Conservation (phyloP, 305 asterid species). For the Fraxinus ornus region DNA sequence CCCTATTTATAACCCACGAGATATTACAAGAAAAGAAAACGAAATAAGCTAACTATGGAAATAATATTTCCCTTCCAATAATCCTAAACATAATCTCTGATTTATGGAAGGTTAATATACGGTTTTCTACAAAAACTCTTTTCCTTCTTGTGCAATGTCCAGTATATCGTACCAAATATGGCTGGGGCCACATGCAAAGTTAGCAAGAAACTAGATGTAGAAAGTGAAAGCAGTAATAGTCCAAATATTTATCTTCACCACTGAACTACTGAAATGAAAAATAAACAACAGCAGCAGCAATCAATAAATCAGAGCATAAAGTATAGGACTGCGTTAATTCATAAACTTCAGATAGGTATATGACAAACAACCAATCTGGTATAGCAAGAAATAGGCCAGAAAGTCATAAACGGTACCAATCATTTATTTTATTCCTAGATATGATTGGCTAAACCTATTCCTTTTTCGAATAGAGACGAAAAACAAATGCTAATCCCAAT, state of each 20-base stretch:
- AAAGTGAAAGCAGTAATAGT: not conserved
- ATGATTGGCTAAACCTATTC: constrained; percentile 9
- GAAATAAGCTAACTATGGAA: too few relatives aligned
- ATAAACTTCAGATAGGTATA: not conserved
- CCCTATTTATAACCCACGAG: too few relatives aligned
- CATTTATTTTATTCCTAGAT: not conserved
- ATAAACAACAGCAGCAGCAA: not conserved
- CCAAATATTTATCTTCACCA: not conserved
- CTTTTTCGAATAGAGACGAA: constrained; percentile 25
- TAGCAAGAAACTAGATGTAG: not conserved
- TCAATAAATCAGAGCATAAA: not conserved
- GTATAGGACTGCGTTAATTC: not conserved
- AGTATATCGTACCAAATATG: not conserved
- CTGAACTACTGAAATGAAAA: not conserved
- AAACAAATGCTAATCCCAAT: constrained; percentile 33
- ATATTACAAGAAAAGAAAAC: too few relatives aligned
- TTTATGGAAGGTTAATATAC: too few relatives aligned
- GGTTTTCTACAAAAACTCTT: too few relatives aligned
- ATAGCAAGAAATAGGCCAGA: not conserved
- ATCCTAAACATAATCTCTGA: too few relatives aligned
- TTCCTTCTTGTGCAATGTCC: not conserved
- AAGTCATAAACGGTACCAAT: not conserved
- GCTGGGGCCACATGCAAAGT: not conserved
- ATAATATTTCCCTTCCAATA: too few relatives aligned
- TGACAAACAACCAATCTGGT: not conserved